Base-by-base conservation (phyloP, 139 green algal genomes). In the Coelastrella sp. region DNA sequence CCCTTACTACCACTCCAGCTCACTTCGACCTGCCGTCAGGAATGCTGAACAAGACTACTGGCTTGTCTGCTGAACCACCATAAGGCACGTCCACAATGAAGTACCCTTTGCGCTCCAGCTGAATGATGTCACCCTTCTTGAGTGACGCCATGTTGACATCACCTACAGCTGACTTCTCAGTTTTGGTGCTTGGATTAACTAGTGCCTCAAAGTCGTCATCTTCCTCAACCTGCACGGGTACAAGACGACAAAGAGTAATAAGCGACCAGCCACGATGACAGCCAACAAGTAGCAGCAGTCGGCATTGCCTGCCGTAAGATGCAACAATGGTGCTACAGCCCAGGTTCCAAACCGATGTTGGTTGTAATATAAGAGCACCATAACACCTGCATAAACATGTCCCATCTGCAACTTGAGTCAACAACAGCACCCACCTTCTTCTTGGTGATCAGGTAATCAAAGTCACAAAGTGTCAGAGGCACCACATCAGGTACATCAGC, bases 81-180 rank as follows among this genome's bases (percentile, higher is more conserved):
- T 74, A 91, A 17, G 95, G 89, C 53, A 85, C 71, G 86, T 99
- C 97, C 50, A 98, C 93, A 48, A 98, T 97, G 93, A 90, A 99
- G 92, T 98, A 99, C 40, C 97, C 97, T 89, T 98, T 98, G 68
- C 96, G 93, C 89, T 99, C 96, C 64, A 99, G 91, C 93, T 99
- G 98, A 15, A 99, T 83, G 35, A 99, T 85, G 13, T 98, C 95
- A 19, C 97, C 96, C 89, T 98, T 97, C 71, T 95, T 87, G 84
- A 99, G 85, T 17, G 86, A 86, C 35, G 94, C 90, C 95, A 99
- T 98, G 93, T 99, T 99, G 72, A 91, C 74, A 79, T 99, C 98
- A 41, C 97, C 88, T n/a, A 95, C 6, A 30, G 94, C 96, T 2
- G 53, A 30, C 30, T 63, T 91, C 48, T 92, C 88, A 59, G 86